phyloP scores from a whole-genome alignment of 192 early-diverging fungal species.

The Gaertneriomyces semiglobifer region DNA sequence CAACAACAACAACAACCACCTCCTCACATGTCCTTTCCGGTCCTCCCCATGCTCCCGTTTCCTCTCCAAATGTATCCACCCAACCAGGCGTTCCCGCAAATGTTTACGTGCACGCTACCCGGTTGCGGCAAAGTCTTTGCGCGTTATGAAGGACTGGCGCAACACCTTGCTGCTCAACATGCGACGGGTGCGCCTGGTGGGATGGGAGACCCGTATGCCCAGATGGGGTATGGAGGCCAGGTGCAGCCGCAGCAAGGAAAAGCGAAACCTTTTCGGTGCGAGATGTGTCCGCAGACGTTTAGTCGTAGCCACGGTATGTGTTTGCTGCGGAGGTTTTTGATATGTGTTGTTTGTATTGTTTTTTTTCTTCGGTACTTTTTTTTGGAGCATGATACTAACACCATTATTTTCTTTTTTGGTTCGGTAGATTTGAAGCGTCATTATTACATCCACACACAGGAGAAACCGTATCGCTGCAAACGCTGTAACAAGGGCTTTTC shows the following conservation, averaged over 20 bases:
- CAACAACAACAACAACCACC: background rate
- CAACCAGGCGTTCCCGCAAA: background rate
- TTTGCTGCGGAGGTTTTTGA: conserved; percentile 8
- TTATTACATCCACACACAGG: conserved; percentile 48
- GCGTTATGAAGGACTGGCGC: conserved; percentile 9
- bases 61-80: conserved; percentile 1
- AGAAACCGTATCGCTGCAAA: conserved; percentile 45
- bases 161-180: conserved; percentile 5
- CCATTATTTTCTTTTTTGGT: background rate
- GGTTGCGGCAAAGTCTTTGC: conserved; percentile 18
- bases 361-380: background rate
- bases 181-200: background rate
- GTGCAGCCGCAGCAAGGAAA: conserved; percentile 25
- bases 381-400: background rate
- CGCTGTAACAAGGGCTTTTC: conserved; percentile 51
- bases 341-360: background rate
- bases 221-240: background rate
- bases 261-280: conserved; percentile 36
- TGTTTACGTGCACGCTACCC: conserved; percentile 17
- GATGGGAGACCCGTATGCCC: background rate
- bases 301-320: conserved; percentile 30
- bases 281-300: conserved; percentile 45
- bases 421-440: conserved; percentile 47
- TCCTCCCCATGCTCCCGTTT: background rate
- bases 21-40: background rate